Percentiles rank a stretch among this genome's conserved stretches.
These are phyloP conservation scores for Ilyonectria mors-panacis DNA, from an alignment of 2,329 filamentous ascomycete species.

Conservation along the genomic window DNA sequence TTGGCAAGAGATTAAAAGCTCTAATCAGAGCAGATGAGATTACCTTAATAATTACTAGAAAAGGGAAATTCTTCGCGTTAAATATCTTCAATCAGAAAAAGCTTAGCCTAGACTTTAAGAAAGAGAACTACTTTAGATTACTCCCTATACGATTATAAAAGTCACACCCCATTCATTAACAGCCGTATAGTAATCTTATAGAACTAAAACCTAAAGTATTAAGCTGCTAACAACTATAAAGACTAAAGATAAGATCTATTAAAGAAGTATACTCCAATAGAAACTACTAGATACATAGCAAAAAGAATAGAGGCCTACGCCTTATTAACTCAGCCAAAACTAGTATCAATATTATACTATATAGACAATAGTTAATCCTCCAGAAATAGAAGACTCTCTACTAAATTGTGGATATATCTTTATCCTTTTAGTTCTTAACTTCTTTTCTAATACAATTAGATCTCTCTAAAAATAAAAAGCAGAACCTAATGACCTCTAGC, in stretches of 20 bases:
- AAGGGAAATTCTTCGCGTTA: not conserved
- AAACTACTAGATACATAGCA: not conserved
- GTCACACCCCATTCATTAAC: not conserved
- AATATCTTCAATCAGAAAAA: not conserved
- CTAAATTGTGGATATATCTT: no score
- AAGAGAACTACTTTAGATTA: not conserved
- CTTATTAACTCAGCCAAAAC: not conserved
- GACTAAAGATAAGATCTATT: not conserved
- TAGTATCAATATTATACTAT: not conserved
- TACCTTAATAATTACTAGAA: not conserved
- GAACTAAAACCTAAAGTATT: not conserved
- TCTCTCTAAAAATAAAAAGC: no score
- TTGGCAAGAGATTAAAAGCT: not conserved
- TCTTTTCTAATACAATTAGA: no score
- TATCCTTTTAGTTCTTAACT: no score
- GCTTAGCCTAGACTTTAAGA: not conserved
- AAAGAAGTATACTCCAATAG: not conserved
- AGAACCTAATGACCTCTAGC: no score
- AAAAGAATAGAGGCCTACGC: not conserved
- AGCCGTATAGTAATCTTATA: not conserved
- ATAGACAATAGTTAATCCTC: not conserved
- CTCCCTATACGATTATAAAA: not conserved
- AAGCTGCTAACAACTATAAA: not conserved
- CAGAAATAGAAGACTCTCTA: no score
- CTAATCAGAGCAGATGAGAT: not conserved